These are phyloP conservation scores for Cyclostephanos tholiformis DNA, from an alignment of 108 stramenopile genomes.

Conservation along the genomic window DNA sequence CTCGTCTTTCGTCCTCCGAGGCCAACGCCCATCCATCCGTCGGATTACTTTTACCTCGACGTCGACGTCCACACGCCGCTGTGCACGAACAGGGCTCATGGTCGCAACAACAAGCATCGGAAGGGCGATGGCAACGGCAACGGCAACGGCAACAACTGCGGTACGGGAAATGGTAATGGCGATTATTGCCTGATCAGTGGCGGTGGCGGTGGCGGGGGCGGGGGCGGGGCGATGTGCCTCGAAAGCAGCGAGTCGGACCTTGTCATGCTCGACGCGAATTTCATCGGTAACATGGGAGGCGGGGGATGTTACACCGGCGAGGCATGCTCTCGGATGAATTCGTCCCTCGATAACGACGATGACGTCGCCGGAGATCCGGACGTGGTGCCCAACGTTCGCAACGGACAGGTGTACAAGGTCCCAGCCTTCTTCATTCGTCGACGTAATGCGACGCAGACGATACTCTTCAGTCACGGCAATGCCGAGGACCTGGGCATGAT, in stretches of 20 bases:
- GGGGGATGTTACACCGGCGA: neutral
- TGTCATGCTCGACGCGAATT: conserved; percentile 3
- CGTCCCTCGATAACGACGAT: neutral
- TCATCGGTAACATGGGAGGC: neutral
- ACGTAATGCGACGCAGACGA: conserved; percentile 48
- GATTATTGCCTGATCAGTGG: no score
- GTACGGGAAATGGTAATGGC: no score
- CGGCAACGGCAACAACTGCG: neutral
- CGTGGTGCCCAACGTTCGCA: conserved; percentile 9
- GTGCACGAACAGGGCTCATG: conserved; percentile 1
- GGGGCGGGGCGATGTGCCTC: conserved; percentile 2
- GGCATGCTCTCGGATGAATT: no score
- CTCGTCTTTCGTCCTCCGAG: conserved; percentile 56
- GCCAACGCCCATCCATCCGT: conserved; percentile 43
- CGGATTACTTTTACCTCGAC: conserved; percentile 48
- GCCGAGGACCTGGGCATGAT: conserved; percentile 78
- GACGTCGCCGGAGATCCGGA: neutral
- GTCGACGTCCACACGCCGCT: conserved; percentile 37
- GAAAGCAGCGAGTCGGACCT: conserved; percentile 1
- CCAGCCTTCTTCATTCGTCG: conserved; percentile 57
- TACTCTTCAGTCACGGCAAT: conserved; percentile 77
- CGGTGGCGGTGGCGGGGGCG: conserved; percentile 60
- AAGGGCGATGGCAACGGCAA: neutral
- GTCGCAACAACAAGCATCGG: neutral
- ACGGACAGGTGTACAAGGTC: conserved; percentile 29